Evolutionary conservation across 192 early-diverging fungal genomes (phyloP), one percentile per base, ranked within the genome.

Genomic region (Dispira simplex): DNA sequence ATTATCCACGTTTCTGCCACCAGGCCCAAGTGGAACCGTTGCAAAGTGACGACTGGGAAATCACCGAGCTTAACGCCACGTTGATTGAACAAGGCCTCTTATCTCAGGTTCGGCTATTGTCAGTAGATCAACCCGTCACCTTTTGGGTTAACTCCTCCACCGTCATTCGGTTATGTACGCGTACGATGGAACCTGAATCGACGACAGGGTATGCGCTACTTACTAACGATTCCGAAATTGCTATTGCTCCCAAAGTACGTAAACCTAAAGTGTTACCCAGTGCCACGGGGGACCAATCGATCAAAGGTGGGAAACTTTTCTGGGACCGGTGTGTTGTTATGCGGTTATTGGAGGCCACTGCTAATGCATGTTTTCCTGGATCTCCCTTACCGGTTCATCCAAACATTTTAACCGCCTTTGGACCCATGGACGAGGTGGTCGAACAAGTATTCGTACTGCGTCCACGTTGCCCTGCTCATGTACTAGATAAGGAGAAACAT

Each of bases 141-240:
- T 81, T 91, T 63, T 89, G 88, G 86, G 78, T 89, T 46, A 78
- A 86, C 66, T 69, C 78, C 11, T 82, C 77, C 44, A 86, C 87
- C 2, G 65, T 81, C 0, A 82, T 88, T 28, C 75, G 79, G 11
- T 68, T 91, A 56, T 68, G 68, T 25, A 79, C 82, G 28, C 71
- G 82, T 85, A 75, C 70, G 77, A 69, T 64, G 9, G 2, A 58
- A 51, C 12, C 20, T 39, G 8, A 68, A 82, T 81, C 73, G 14
- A 79, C 81, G 68, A 69, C 78, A 20, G 72, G 71, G 67, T 80
- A 73, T 56, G 70, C 77, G 0, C 75, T 83, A 68, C 71, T 91
- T 8, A 78, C 73, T 11, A 79, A 81, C 25, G 83, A 83, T 66
- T 70, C 81, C 10, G 87, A 91, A 64, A 77, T 91, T 46, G 75